These are phyloP conservation scores for Raddia distichophylla DNA, from an alignment of 176 grass and related monocot species.

Conservation along the genomic window DNA sequence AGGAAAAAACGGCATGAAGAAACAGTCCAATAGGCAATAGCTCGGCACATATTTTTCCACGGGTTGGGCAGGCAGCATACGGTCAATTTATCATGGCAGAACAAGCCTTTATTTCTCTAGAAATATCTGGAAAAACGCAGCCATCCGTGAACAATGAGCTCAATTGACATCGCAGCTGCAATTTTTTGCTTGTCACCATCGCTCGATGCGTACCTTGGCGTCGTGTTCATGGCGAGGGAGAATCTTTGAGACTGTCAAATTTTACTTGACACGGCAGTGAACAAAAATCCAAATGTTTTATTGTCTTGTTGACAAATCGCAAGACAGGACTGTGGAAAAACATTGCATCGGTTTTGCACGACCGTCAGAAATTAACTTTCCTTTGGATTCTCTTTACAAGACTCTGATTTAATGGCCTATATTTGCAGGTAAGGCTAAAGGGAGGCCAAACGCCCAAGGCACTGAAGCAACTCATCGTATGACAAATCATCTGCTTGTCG, in stretches of 20 bases:
- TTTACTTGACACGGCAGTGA: constrained; percentile 26
- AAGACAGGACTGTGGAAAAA: not conserved
- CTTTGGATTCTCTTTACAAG: not conserved
- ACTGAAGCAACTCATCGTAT: constrained; percentile 54
- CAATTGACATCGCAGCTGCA: constrained; percentile 33
- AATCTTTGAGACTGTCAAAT: constrained; percentile 41
- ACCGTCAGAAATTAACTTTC: too few species aligned
- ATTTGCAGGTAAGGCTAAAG: constrained; percentile 52
- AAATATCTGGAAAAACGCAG: constrained; percentile 32
- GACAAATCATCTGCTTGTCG: not conserved
- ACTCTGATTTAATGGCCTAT: not conserved
- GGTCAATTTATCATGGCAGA: constrained; percentile 23
- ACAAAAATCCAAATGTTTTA: not conserved
- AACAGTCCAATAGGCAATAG: not conserved
- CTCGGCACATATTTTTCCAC: constrained; percentile 17
- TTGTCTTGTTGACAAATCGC: not conserved
- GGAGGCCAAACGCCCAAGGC: constrained; percentile 52
- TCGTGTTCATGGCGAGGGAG: not conserved
- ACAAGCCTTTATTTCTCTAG: constrained; percentile 32
- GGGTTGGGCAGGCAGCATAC: not conserved
- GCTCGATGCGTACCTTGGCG: not conserved
- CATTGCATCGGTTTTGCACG: not conserved
- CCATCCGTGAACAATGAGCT: constrained; percentile 31
- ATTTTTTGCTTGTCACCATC: constrained; percentile 24
- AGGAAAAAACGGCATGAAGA: not conserved